Evolutionary conservation across 768 basidiomycete genomes (phyloP), one percentile per base, ranked within the genome.

Genomic region (Pulveroboletus sp.): DNA sequence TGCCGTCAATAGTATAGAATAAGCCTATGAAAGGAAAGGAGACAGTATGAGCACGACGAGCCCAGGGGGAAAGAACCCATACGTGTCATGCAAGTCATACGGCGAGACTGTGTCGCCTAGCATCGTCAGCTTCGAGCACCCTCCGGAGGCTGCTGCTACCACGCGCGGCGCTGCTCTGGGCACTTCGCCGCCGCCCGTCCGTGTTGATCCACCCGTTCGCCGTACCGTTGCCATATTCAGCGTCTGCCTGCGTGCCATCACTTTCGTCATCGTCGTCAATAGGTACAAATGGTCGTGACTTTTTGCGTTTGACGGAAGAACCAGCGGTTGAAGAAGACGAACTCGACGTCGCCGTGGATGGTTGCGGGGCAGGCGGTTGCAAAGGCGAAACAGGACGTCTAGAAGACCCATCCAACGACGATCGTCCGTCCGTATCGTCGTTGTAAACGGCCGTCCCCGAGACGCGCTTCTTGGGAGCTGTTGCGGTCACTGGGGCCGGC

Each of bases 211-310:
- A 83, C 23, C 66, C 59, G 19, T 50, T 54, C 34, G 51, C 43
- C 35, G 65, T 64, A 20, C 75, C 69, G 50, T 73, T 69, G 39
- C 75, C 68, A 47, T 74, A 83, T 64, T 87, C 86, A 17, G 75
- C 84, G 61, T 88, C 87, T 4, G 84, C 85, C 54, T 87, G 79
- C n/a, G 75, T 78, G 1, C 82, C 84, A 31, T 84, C 86, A 53
- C 81, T 82, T 47, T 85, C 82, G 5, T 75, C 74, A 23, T 72
- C 79, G 5, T 81, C 80, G 1, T 79, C 73, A 1, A 71, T 67
- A 6, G 68, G 50, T 17, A 75, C 40, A 52, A 73, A 73, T 5
- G 76, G 73, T 31, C 77, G 73, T 4, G 79, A 80, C 56, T 79
- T 84, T 63, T 80, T 80, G 53, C 75, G 73, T 58, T 72, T 78